Base-by-base conservation (phyloP, 2,329 filamentous ascomycete species). In the Fusarium denticulatum region DNA sequence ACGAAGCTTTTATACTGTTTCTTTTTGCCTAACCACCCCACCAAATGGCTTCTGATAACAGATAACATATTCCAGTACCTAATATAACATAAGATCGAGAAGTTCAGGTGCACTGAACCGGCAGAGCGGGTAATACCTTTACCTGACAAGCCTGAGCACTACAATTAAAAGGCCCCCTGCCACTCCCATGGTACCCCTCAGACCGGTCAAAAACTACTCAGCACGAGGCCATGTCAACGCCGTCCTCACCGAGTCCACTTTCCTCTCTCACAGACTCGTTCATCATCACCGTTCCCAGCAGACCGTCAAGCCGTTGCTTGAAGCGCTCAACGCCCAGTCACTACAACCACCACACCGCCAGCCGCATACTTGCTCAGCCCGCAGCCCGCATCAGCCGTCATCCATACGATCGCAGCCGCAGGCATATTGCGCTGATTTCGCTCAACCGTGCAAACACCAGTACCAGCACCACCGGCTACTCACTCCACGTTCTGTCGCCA, bases 141-240 rank as follows among this genome's bases (percentile, higher is more conserved):
- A 72, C 56, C 69, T 50, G 30, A 50, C 47, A 50, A 50, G 47
- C 47, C 47, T 64, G 59, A 73, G 74, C 71, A 75, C 73, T 67
- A 67, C 76, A 71, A 75, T 67, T 60, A 72, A 64, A 74, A 59
- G 56, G 60, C 74, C 80, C 78, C 78, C 76, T 80, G 78, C 77
- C 73, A 72, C 70, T 69, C 68, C 74, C 76, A 76, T 76, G 75
- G 79, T 82, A 82, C 81, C 82, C 82, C 82, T 83, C 81, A 82
- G 80, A 83, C 80, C 80, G 81, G 79, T 80, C 72, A 81, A 79
- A 82, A 82, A 83, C 81, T 82, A 80, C 81, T 80, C 81, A 83
- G 81, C 80, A 83, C 81, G 79, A 76, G 78, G 78, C 78, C 77
- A 77, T 79, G 79, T 78, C 77, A 69, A 81, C 73, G 76, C 76